Evolutionary conservation across 2,329 filamentous ascomycete species (phyloP).

Genomic region (Zalaria sp.): DNA sequence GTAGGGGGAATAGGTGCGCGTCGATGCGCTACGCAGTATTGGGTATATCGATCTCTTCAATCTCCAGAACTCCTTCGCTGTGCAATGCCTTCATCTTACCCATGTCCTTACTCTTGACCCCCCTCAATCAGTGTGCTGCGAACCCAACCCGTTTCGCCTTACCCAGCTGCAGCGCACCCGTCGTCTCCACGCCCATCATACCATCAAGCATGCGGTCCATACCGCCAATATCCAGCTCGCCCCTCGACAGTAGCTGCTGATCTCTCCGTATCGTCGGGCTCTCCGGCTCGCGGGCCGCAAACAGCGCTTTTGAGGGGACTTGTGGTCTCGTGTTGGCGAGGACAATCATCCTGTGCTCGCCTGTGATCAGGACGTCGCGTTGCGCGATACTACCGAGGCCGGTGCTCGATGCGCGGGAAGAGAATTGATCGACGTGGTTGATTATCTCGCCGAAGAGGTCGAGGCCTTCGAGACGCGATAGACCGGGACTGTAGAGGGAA

Average conservation of each 20-base stretch:
- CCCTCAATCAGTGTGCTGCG: conserved; percentile 3
- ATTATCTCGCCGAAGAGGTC: conserved; percentile 27
- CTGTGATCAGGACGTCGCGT: conserved; percentile 28
- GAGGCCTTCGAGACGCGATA: conserved; percentile 26
- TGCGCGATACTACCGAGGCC: conserved; percentile 26
- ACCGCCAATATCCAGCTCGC: conserved; percentile 32
- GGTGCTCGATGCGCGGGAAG: conserved; percentile 14
- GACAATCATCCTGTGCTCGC: conserved; percentile 31
- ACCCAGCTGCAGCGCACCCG: conserved; percentile 11
- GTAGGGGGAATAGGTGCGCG: no score
- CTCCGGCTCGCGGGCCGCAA: conserved; percentile 11
- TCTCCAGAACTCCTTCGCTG: no score
- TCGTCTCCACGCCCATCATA: conserved; percentile 12
- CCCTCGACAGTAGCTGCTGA: conserved; percentile 27
- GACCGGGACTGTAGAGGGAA: conserved; percentile 25
- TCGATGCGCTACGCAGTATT: no score
- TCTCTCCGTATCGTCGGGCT: conserved; percentile 15
- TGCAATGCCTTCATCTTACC: no score
- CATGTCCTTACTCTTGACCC: no score
- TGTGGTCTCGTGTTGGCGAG: conserved; percentile 19
- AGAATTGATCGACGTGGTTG: conserved; percentile 29
- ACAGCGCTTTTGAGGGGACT: conserved; percentile 16
- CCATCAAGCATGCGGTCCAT: conserved; percentile 31
- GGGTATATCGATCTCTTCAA: no score
- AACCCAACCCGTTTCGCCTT: conserved; percentile 20